These are phyloP conservation scores for Claviceps sp. DNA, from an alignment of 2,329 filamentous ascomycete genomes.

Conservation along the genomic window DNA sequence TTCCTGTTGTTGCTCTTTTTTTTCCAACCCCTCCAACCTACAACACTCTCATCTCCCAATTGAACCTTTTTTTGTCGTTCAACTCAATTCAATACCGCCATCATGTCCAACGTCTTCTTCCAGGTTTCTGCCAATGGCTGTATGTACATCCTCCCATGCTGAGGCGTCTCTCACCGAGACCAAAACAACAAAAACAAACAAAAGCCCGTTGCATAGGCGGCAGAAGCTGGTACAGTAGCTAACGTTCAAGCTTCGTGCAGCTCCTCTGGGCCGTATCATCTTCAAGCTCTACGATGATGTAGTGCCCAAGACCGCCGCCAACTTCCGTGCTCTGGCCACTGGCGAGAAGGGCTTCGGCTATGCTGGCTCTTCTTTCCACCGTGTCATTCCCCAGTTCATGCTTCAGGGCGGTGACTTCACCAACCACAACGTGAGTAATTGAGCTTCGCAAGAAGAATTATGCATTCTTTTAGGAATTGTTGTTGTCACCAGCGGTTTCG, in stretches of 20 bases:
- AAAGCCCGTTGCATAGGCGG: neutral
- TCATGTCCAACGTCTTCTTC: conserved; percentile 8
- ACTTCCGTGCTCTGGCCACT: conserved; percentile 78
- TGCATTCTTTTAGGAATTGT: no score
- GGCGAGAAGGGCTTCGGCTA: conserved; percentile 73
- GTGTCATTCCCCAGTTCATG: conserved; percentile 88
- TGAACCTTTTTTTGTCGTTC: neutral
- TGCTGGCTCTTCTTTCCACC: conserved; percentile 75
- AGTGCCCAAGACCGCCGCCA: conserved; percentile 76
- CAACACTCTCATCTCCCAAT: neutral
- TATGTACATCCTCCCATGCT: conserved; percentile 2
- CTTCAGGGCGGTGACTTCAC: conserved; percentile 95
- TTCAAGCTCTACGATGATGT: conserved; percentile 78
- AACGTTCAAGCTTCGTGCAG: neutral
- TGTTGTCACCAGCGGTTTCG: no score
- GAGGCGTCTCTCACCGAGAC: no score
- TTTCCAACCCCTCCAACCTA: neutral
- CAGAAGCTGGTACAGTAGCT: neutral
- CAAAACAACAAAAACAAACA: neutral
- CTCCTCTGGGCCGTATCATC: conserved; percentile 54
- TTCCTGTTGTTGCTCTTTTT: neutral
- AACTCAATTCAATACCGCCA: neutral
- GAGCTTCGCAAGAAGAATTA: no score
- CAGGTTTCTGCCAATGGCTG: conserved; percentile 6
- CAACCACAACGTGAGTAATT: conserved; percentile 57